These are phyloP conservation scores for Delonix regia DNA, from an alignment of 306 rosid genomes.

Conservation along the genomic window DNA sequence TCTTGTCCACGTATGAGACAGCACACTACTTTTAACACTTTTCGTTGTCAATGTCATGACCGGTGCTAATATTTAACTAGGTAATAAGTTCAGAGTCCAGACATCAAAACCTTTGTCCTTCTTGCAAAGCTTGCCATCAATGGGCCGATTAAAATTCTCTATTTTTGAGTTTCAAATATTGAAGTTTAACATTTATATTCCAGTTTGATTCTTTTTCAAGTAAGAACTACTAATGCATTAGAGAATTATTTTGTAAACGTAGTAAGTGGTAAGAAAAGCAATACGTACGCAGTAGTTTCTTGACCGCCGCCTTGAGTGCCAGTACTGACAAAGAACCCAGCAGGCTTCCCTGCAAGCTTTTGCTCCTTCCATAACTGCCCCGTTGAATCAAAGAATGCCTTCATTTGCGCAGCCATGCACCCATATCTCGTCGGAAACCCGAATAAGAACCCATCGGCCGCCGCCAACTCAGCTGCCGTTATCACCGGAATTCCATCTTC, in stretches of 20 bases:
- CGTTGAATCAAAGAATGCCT: constrained; percentile 90
- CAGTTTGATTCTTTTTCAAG: neutral
- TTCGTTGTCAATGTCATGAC: no score
- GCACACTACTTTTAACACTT: no score
- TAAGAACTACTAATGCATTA: neutral
- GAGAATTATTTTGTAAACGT: neutral
- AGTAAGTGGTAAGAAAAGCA: neutral
- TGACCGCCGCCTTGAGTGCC: constrained; percentile 99
- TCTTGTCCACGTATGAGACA: no score
- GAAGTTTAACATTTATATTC: neutral
- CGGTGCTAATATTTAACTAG: no score
- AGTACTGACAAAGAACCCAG: constrained; percentile 89
- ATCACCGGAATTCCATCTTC: constrained; percentile 67
- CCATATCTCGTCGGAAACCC: constrained; percentile 97
- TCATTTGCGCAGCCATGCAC: constrained; percentile 96
- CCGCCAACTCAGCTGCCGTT: constrained; percentile 59
- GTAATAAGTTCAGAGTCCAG: neutral
- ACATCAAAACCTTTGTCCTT: neutral
- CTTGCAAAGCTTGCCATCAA: neutral
- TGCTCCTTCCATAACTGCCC: constrained; percentile 86
- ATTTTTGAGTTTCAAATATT: neutral
- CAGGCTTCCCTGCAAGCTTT: constrained; percentile 93
- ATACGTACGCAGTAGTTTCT: constrained; percentile 91
- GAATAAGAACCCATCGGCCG: constrained; percentile 79
- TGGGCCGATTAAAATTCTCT: neutral